Evolutionary conservation across 106 monocot species (phyloP), one percentile per base, ranked within the genome.

Genomic region (Platanthera guangdongensis): DNA sequence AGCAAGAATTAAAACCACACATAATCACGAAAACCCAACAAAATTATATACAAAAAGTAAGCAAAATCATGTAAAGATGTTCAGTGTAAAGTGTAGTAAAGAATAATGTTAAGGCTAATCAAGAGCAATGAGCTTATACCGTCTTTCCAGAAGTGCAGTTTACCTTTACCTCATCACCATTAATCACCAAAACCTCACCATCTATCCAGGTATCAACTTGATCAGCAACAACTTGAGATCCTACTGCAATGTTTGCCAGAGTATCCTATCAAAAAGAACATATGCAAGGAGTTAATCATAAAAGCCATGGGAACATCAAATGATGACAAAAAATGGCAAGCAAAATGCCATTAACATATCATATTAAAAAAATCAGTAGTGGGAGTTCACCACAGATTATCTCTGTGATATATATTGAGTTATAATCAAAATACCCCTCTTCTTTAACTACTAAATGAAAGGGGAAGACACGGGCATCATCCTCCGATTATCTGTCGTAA

Each of bases 151-250:
- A 83, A 52, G 84, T 80, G 52, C 80, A 84, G 22, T 45, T 78
- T 64, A 95, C 77, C 75, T 83, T 92, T 52, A 92, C 57, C 45
- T 87, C 83, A 59, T 90, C 84, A 18, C 81, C 89, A 47, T 80
- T 80, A 67, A 92, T 77, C 73, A 83, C 83, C 62, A 85, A 39
- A 16, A 92, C 90, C 77, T 88, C 84, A 50, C 95, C 95, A 80
- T 90, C 95, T 55, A 92, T 84, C 95, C 95, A 95, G 75, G 92
- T 81, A 77, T 75, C 87, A 25, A 81, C 83, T 13, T 92, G 81
- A 81, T 95, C 89, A 79, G 84, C 92, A 11, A 80, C 87, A 59
- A 95, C 87, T 48, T 84, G 87, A 64, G 89, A 89, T 73, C 89
- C 95, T n/a, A 90, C 84, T 51, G 80, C 52, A 32, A 89, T 76